Percentiles rank a stretch among this genome's conserved stretches.
Evolutionary conservation across 2,329 filamentous ascomycete species (phyloP).

Genomic region (Monilinia vaccinii-corymbosi): DNA sequence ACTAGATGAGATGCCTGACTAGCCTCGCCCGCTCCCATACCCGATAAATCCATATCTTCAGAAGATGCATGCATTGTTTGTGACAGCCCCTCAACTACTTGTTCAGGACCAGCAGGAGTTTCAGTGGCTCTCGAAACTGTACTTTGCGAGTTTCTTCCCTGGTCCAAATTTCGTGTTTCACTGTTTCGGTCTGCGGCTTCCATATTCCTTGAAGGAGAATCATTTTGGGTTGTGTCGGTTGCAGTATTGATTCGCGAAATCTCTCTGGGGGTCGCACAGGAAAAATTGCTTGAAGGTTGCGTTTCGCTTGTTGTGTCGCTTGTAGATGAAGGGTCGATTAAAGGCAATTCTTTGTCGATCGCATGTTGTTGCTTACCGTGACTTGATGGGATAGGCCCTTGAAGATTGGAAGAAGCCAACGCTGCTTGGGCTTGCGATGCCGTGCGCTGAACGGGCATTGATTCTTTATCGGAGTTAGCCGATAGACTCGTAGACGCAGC

Average conservation of each 20-base stretch:
- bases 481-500: not conserved
- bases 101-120: not conserved
- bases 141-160: not conserved
- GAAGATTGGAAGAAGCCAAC: not conserved
- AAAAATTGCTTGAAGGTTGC: not conserved
- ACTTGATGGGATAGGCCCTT: not conserved
- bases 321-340: not conserved
- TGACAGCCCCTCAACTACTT: not conserved
- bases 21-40: not conserved
- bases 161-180: not conserved
- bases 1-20: slow-evolving; percentile 17
- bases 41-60: slow-evolving; percentile 2
- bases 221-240: not conserved
- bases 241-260: not conserved
- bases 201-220: not conserved
- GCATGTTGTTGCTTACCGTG: not conserved
- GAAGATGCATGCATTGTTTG: not conserved
- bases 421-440: not conserved
- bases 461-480: not conserved
- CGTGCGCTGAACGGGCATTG: not conserved
- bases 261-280: not conserved
- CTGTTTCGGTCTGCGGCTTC: not conserved
- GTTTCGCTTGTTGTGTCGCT: not conserved
- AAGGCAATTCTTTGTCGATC: not conserved
- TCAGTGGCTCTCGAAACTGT: too few relatives aligned